phyloP scores from a whole-genome alignment of 2,329 filamentous ascomycete species.

The Colletotrichum tamarilloi region DNA sequence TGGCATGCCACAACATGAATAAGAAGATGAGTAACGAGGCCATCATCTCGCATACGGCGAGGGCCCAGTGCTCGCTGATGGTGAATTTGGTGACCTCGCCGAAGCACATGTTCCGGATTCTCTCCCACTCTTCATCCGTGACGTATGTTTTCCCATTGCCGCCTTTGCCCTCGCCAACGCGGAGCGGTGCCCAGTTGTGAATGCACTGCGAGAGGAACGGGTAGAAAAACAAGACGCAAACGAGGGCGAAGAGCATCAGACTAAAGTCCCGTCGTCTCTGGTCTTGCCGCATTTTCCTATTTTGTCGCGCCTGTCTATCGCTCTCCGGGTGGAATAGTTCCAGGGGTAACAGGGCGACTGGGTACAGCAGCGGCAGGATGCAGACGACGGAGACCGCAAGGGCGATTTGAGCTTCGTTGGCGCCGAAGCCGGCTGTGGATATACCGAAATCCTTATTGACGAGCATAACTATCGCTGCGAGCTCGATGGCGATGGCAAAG shows the following conservation, averaged over 20 bases:
- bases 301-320: not conserved
- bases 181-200: slow-evolving; percentile 33
- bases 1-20: not conserved
- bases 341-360: slow-evolving; percentile 26
- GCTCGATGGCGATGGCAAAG: slow-evolving; percentile 37
- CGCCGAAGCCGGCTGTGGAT: slow-evolving; percentile 37
- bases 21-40: slow-evolving; percentile 1
- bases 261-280: not conserved
- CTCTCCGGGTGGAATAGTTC: not conserved
- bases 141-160: not conserved
- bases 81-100: not conserved
- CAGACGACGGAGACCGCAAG: slow-evolving; percentile 38
- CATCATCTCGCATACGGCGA: not conserved
- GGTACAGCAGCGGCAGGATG: slow-evolving; percentile 40
- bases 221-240: slow-evolving; percentile 38
- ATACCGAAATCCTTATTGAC: slow-evolving; percentile 41
- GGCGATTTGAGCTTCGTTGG: slow-evolving; percentile 39
- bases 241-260: not conserved
- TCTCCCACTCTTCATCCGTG: not conserved
- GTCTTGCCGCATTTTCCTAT: not conserved
- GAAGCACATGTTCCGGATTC: not conserved
- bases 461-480: slow-evolving; percentile 38
- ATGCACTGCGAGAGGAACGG: slow-evolving; percentile 41
- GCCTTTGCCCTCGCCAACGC: slow-evolving; percentile 29
- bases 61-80: not conserved